phyloP scores from a whole-genome alignment of 2,329 filamentous ascomycete genomes.

The Botrytis paeoniae region DNA sequence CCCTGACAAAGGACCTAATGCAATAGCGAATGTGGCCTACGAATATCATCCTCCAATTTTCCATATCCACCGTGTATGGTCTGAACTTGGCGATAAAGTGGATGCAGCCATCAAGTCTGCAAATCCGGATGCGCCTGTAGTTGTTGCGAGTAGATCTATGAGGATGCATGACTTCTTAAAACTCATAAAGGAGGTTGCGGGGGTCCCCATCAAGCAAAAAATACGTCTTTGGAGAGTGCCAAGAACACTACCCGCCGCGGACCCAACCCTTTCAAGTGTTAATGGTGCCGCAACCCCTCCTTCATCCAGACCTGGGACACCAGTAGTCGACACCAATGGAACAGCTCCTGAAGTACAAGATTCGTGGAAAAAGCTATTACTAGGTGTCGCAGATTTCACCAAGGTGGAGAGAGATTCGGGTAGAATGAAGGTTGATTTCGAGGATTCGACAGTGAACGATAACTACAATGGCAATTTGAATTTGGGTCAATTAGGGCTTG shows the following conservation, averaged over 20 bases:
- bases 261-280: conserved; percentile 39
- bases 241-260: conserved; percentile 31
- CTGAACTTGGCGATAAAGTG: conserved; percentile 53
- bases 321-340: conserved; percentile 20
- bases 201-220: conserved; percentile 67
- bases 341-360: conserved; percentile 33
- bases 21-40: conserved; percentile 66
- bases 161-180: conserved; percentile 73
- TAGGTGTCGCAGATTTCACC: conserved; percentile 57
- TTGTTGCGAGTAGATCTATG: conserved; percentile 69
- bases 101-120: conserved; percentile 60
- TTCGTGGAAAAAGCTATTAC: conserved; percentile 45
- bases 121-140: conserved; percentile 58
- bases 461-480: conserved; percentile 75
- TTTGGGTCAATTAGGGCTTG: conserved; percentile 64
- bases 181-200: conserved; percentile 65
- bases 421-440: conserved; percentile 46
- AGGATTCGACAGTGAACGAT: conserved; percentile 68
- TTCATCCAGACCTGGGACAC: conserved; percentile 35
- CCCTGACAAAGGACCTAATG: conserved; percentile 45
- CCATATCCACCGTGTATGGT: conserved; percentile 76
- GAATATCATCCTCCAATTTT: conserved; percentile 85
- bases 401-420: conserved; percentile 58
- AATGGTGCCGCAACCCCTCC: conserved; percentile 43
- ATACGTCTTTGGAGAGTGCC: conserved; percentile 57